A percentile compares a stretch with the other conserved stretches of the same genome.
Conservation (phyloP, 177 flowering plant species). For the Vitis hybrid region DNA sequence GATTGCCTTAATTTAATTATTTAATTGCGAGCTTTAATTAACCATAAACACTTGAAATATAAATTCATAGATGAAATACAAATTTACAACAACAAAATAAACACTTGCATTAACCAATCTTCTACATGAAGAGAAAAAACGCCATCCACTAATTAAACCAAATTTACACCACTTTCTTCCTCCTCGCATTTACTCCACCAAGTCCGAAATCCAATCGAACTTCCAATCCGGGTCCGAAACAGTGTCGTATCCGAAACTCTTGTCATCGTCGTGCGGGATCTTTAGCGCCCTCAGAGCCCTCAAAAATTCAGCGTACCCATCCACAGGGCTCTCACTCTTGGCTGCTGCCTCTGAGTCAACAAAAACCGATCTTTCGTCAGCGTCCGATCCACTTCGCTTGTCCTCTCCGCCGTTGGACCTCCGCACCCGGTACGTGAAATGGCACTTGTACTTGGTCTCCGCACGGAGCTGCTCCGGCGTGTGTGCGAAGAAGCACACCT, state of each 20-base stretch:
- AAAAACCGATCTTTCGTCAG: neutral
- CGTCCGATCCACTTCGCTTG: neutral
- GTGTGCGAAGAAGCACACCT: slow-evolving; percentile 75
- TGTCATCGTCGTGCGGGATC: neutral
- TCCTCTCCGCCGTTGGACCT: neutral
- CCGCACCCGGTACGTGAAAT: neutral
- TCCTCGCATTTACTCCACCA: slow-evolving; percentile 11
- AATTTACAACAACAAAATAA: too few species aligned
- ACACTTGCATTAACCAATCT: too few species aligned
- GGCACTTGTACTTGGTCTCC: slow-evolving; percentile 16
- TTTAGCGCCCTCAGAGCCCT: slow-evolving; percentile 16
- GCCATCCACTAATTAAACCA: too few species aligned
- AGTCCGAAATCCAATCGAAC: slow-evolving; percentile 28
- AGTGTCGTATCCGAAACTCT: neutral
- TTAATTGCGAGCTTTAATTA: too few species aligned
- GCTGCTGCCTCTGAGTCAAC: too few species aligned
- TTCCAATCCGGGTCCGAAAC: slow-evolving; percentile 13
- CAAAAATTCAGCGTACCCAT: slow-evolving; percentile 10
- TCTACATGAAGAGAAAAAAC: too few species aligned
- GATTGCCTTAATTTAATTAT: too few species aligned
- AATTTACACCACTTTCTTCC: too few species aligned
- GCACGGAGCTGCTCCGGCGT: slow-evolving; percentile 45
- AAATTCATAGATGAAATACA: too few species aligned
- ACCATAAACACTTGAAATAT: too few species aligned
- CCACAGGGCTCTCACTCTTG: neutral